Base-by-base conservation (phyloP, 192 early-diverging fungal species). In the Rhizoclosmatium sp. region DNA sequence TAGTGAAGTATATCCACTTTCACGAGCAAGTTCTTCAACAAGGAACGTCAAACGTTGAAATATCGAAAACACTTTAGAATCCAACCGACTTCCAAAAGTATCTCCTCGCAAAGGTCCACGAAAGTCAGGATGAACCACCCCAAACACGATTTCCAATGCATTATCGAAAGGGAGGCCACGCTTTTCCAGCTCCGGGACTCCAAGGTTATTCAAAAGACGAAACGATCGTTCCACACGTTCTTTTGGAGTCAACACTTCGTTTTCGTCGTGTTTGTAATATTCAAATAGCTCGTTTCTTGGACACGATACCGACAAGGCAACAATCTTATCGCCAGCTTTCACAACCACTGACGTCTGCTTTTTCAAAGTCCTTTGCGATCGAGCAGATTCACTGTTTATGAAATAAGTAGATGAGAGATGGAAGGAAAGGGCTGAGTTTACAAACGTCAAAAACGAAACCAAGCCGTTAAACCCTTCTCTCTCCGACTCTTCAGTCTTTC, bases 271-370 rank as follows among this genome's bases (percentile, higher is more conserved):
- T 40, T 65, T 14, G 31, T 12, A 65, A 14, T 16, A 12, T 40
- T 21, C 31, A 23, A 41, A 65, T 2, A 12, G 14, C 10, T 65
- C 31, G 23, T 14, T 21, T 14, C 41, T 12, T 10, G 62, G 19
- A 65, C 31, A 21, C 12, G 3, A 23, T 40, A 65, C 12, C 12
- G 62, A 12, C 23, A 39, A 12, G 14, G 62, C 62, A 41, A 65
- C 31, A 16, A 65, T 23, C 10, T 21, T 10, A 12, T 16, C 12
- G 14, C 62, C 62, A 40, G 62, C 62, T 40, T 21, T 65, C 62
- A 65, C 62, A 65, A 65, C 62, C 9, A 65, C 41, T 21, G 23
- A 40, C 23, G 62, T 65, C 41, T 65, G 9, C 62, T 40, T 65
- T 12, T 31, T 31, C 31, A 31, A 31, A 31, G 31, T 31, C 31